Conservation (phyloP, 2,329 filamentous ascomycete species). For the Epicoccum nigrum region DNA sequence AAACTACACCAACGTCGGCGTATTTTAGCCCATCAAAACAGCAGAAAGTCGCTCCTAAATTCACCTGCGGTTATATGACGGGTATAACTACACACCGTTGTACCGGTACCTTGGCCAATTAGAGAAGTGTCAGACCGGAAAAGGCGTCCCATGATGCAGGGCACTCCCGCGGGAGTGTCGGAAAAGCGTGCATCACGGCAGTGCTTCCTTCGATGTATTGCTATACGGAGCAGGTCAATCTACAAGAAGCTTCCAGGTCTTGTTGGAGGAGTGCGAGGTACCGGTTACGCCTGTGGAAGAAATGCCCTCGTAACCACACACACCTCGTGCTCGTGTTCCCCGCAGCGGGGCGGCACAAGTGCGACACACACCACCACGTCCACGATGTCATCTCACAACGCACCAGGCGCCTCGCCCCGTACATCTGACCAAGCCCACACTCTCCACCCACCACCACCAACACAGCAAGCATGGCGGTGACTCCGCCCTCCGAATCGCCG, state of each 20-base stretch:
- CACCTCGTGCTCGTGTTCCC: slow-evolving; percentile 4
- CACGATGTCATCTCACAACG: background rate
- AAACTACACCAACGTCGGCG: background rate
- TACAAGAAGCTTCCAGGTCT: too few species aligned
- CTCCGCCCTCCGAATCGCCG: slow-evolving; percentile 18
- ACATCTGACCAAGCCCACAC: background rate
- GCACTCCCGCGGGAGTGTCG: slow-evolving; percentile 5
- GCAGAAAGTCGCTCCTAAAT: background rate
- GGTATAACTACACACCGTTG: slow-evolving; percentile 12
- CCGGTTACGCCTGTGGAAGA: too few species aligned
- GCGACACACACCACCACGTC: background rate
- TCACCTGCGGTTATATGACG: slow-evolving; percentile 9
- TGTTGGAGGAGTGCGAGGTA: too few species aligned
- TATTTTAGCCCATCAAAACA: background rate
- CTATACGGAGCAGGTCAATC: too few species aligned
- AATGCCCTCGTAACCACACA: too few species aligned
- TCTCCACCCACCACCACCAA: background rate
- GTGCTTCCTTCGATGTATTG: too few species aligned
- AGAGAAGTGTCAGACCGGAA: slow-evolving; percentile 1
- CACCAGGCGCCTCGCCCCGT: background rate
- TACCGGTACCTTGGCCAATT: background rate
- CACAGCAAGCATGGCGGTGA: slow-evolving; percentile 24
- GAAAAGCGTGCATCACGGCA: slow-evolving; percentile 6
- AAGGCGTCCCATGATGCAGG: slow-evolving; percentile 6
- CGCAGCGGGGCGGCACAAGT: slow-evolving; percentile 7